Percentiles rank a stretch among this genome's conserved stretches.
Evolutionary conservation across 345 rosid genomes (phyloP).

Genomic region (Psidium friedrichsthalianum): DNA sequence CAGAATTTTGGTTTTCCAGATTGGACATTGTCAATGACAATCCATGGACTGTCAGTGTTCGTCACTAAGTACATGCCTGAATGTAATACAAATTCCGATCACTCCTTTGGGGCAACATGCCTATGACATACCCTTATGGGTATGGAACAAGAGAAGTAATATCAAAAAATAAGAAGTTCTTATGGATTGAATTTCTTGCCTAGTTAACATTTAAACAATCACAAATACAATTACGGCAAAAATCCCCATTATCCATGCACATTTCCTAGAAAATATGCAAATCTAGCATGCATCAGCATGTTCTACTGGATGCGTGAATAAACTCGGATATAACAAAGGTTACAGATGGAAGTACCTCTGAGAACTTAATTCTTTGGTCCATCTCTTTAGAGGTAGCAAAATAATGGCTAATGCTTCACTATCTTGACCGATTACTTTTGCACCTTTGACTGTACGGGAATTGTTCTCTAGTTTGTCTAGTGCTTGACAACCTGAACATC

Average conservation of each 20-base stretch:
- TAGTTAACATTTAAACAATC: neutral
- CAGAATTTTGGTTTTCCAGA: neutral
- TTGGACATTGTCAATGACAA: neutral
- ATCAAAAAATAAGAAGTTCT: neutral
- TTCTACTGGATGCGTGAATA: neutral
- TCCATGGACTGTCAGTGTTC: neutral
- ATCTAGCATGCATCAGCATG: neutral
- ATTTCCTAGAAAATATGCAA: neutral
- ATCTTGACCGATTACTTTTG: conserved; percentile 66
- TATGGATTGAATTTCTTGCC: neutral
- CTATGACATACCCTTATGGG: neutral
- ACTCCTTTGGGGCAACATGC: neutral
- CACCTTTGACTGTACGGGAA: conserved; percentile 84
- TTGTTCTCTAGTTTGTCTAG: conserved; percentile 71
- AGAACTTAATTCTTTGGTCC: conserved; percentile 48
- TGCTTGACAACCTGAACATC: conserved; percentile 42
- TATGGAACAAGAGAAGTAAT: neutral
- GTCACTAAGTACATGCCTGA: neutral
- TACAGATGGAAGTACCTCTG: conserved; percentile 32
- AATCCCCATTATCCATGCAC: neutral
- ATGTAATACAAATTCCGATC: neutral
- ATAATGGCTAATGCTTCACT: conserved; percentile 49
- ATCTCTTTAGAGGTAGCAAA: conserved; percentile 59
- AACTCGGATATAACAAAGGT: neutral
- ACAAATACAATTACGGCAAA: neutral